These are phyloP conservation scores for Aspergillus leporis DNA, from an alignment of 495 filamentous ascomycete species.

Conservation along the genomic window DNA sequence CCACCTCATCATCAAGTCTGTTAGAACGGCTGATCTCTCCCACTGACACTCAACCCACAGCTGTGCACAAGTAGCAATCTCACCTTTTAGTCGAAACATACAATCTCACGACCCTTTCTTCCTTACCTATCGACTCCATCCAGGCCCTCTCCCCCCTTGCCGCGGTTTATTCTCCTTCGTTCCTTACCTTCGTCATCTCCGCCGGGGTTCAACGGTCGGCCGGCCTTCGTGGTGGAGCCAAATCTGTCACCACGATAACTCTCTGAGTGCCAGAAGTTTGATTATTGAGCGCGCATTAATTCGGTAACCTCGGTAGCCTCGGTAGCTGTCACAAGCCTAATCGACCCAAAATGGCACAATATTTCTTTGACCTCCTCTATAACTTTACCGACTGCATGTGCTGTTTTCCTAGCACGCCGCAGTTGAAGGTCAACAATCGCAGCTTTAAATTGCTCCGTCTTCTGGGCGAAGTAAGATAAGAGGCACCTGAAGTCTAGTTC, in stretches of 20 bases:
- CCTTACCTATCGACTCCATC: background rate
- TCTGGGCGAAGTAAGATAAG: slow-evolving; percentile 72
- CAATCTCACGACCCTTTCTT: background rate
- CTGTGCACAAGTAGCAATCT: background rate
- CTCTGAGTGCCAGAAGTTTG: background rate
- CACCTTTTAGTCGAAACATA: background rate
- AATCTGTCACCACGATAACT: background rate
- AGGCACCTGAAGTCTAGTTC: background rate
- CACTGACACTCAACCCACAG: background rate
- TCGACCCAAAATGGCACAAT: slow-evolving; percentile 66
- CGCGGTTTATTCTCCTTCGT: background rate
- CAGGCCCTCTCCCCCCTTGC: background rate
- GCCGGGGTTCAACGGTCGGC: background rate
- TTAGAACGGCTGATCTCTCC: background rate
- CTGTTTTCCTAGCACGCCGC: slow-evolving; percentile 91
- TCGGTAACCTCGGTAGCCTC: background rate
- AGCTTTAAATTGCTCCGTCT: slow-evolving; percentile 94
- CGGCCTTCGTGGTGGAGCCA: background rate
- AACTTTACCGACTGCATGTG: slow-evolving; percentile 90
- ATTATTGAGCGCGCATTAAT: background rate
- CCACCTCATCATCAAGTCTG: background rate
- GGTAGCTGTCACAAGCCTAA: background rate
- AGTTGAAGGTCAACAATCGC: slow-evolving; percentile 90
- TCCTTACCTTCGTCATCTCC: background rate
- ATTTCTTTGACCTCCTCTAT: slow-evolving; percentile 84